These are phyloP conservation scores for Dictyostelium purpureum DNA, from an alignment of 78 protist genomes.

Conservation along the genomic window DNA sequence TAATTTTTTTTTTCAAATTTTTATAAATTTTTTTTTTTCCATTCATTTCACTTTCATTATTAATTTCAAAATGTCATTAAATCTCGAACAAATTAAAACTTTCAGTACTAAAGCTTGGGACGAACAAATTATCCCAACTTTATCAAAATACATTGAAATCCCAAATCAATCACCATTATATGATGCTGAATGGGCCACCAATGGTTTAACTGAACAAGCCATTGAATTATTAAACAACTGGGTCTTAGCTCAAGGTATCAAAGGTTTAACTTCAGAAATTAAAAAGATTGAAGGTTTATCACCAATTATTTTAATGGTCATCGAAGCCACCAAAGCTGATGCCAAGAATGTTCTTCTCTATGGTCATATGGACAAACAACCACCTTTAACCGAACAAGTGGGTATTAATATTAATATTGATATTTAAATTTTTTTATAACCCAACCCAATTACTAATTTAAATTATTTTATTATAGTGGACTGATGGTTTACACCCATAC, in stretches of 20 bases:
- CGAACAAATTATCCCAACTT: slow-evolving; percentile 58
- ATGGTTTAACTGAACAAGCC: slow-evolving; percentile 89
- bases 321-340: slow-evolving; percentile 65
- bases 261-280: slow-evolving; percentile 70
- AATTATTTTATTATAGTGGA: no score
- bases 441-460: no score
- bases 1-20: neutral
- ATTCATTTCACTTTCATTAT: neutral
- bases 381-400: slow-evolving; percentile 85
- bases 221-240: slow-evolving; percentile 77
- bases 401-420: no score
- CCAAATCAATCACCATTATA: slow-evolving; percentile 91
- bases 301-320: slow-evolving; percentile 85
- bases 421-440: no score
- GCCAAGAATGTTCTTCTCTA: slow-evolving; percentile 84
- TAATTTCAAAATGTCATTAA: neutral
- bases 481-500: slow-evolving; percentile 87
- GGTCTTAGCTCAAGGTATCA: slow-evolving; percentile 80
- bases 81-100: slow-evolving; percentile 48
- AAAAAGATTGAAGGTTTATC: slow-evolving; percentile 78
- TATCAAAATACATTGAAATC: slow-evolving; percentile 80
- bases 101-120: slow-evolving; percentile 70
- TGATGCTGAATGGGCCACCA: slow-evolving; percentile 88
- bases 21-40: neutral
- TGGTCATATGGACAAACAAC: slow-evolving; percentile 96